Percentiles rank a stretch among this genome's conserved stretches.
These are phyloP conservation scores for Serendipita sp. DNA, from an alignment of 768 basidiomycete species.

Conservation along the genomic window DNA sequence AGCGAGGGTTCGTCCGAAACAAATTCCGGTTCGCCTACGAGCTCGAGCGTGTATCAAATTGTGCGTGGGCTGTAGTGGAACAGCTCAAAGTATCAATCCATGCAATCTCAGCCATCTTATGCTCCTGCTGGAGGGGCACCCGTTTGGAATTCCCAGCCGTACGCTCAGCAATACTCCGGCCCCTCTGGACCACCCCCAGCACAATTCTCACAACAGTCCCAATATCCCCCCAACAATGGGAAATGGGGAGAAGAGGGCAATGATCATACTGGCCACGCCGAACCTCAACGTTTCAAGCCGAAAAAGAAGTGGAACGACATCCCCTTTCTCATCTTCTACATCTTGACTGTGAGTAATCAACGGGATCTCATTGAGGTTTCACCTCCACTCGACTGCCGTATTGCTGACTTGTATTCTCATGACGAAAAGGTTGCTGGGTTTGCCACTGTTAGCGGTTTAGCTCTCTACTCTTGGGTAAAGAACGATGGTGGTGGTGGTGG, in stretches of 20 bases:
- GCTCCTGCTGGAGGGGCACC: slow-evolving; percentile 2
- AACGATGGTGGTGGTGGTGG: slow-evolving; percentile 59
- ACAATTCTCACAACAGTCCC: slow-evolving; percentile 4
- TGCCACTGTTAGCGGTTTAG: slow-evolving; percentile 48
- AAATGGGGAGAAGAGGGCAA: not conserved
- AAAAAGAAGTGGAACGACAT: slow-evolving; percentile 60
- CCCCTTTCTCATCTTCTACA: slow-evolving; percentile 50
- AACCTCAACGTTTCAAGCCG: slow-evolving; percentile 20
- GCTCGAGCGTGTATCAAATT: too few relatives aligned
- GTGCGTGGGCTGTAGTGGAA: too few relatives aligned
- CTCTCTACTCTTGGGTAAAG: slow-evolving; percentile 43
- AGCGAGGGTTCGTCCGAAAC: too few relatives aligned
- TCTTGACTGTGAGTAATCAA: slow-evolving; percentile 38
- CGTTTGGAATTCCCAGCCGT: slow-evolving; percentile 5
- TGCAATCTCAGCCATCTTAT: not conserved
- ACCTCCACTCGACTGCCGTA: not conserved
- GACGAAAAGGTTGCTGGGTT: slow-evolving; percentile 44
- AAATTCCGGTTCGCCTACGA: too few relatives aligned
- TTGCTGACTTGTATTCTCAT: not conserved
- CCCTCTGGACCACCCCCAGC: slow-evolving; percentile 6
- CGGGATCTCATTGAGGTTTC: not conserved
- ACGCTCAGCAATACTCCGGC: not conserved
- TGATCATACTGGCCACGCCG: slow-evolving; percentile 11
- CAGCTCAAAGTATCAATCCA: too few relatives aligned
- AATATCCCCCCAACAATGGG: not conserved